phyloP scores from a whole-genome alignment of 371 early-diverging fungal genomes.

The Smittium culicis region DNA sequence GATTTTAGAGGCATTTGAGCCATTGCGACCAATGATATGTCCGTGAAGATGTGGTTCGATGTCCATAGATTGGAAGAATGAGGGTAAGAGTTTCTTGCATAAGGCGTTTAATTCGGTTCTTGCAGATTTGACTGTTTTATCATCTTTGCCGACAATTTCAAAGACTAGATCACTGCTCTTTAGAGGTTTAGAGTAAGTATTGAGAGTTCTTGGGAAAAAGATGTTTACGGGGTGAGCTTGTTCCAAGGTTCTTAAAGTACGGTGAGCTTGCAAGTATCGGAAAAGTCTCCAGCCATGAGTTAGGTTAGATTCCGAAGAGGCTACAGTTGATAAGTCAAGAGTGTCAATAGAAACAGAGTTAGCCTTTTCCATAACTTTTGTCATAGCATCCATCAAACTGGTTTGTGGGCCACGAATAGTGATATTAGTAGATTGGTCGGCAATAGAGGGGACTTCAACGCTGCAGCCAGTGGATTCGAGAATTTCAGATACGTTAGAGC shows the following conservation, averaged over 20 bases:
- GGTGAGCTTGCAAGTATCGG: constrained; percentile 47
- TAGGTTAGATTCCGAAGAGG: constrained; percentile 34
- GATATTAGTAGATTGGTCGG: constrained; percentile 56
- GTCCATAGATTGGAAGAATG: constrained; percentile 49
- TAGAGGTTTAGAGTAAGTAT: constrained; percentile 10
- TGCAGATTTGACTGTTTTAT: constrained; percentile 40
- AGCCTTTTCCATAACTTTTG: constrained; percentile 64
- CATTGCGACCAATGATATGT: constrained; percentile 62
- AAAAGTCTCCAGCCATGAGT: constrained; percentile 44
- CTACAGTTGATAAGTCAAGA: constrained; percentile 29
- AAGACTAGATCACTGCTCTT: constrained; percentile 17
- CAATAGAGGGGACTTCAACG: constrained; percentile 55
- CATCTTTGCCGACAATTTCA: constrained; percentile 49
- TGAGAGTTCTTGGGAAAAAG: constrained; percentile 12
- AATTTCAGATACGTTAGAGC: constrained; percentile 60
- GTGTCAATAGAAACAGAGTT: constrained; percentile 35
- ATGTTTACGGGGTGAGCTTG: constrained; percentile 43
- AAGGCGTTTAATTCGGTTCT: constrained; percentile 34
- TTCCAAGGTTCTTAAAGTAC: constrained; percentile 46
- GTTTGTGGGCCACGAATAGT: constrained; percentile 67
- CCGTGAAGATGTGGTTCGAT: constrained; percentile 67
- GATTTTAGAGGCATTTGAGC: constrained; percentile 43
- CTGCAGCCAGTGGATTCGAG: constrained; percentile 67
- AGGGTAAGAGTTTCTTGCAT: constrained; percentile 35
- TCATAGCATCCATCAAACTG: constrained; percentile 49